Conservation (phyloP, 1,284 basidiomycete species). For the Cryptococcus hybrid region DNA sequence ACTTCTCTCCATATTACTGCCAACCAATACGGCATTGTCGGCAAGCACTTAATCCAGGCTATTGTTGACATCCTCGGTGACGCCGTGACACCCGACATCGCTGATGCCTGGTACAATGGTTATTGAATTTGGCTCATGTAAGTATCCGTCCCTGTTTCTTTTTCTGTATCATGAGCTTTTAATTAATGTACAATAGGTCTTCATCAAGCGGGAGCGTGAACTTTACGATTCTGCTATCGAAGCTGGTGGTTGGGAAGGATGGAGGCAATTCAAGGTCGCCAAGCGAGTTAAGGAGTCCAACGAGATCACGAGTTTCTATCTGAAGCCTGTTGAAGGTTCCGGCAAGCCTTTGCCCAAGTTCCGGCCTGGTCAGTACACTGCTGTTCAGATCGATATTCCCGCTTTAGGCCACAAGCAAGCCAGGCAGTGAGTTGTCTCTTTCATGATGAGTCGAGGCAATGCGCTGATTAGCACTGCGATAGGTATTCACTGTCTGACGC, state of each 20-base stretch:
- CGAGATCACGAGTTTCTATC: slow-evolving; percentile 31
- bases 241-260: slow-evolving; percentile 29
- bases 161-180: not conserved
- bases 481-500: slow-evolving; percentile 25
- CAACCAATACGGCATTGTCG: slow-evolving; percentile 38
- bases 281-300: slow-evolving; percentile 25
- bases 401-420: slow-evolving; percentile 22
- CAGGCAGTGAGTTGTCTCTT: slow-evolving; percentile 14
- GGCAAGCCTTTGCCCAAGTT: slow-evolving; percentile 22
- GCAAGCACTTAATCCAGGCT: slow-evolving; percentile 31
- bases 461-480: too few species aligned
- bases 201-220: slow-evolving; percentile 36
- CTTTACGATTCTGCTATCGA: slow-evolving; percentile 23
- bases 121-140: slow-evolving; percentile 28
- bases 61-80: slow-evolving; percentile 37
- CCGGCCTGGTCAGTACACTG: slow-evolving; percentile 38
- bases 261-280: slow-evolving; percentile 29
- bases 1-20: slow-evolving; percentile 29
- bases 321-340: slow-evolving; percentile 27
- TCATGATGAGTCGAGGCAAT: too few species aligned
- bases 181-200: slow-evolving; percentile 16
- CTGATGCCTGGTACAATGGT: slow-evolving; percentile 35
- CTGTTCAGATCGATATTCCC: slow-evolving; percentile 18
- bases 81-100: slow-evolving; percentile 33
- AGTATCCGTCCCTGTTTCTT: not conserved